Evolutionary conservation across 2,329 filamentous ascomycete species (phyloP).

Genomic region (Thermothelomyces thermophilus): DNA sequence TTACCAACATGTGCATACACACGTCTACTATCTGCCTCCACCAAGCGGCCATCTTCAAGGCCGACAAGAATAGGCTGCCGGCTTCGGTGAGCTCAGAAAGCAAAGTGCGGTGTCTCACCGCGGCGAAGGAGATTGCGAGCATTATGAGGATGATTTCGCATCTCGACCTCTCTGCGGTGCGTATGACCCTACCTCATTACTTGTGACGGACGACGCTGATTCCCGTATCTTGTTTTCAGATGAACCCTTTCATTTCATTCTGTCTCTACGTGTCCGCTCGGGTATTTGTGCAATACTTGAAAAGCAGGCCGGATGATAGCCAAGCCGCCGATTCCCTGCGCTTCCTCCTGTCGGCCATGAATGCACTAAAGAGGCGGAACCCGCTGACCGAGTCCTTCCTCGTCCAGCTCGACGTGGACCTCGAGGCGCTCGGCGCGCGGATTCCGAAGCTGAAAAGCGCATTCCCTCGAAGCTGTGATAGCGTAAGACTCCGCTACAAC

Average conservation of each 20-base stretch:
- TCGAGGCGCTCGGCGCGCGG: constrained; percentile 63
- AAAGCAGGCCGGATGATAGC: constrained; percentile 79
- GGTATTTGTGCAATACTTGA: constrained; percentile 95
- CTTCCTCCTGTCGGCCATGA: constrained; percentile 86
- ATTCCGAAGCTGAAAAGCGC: constrained; percentile 51
- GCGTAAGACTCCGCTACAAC: constrained; percentile 35
- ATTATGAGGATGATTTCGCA: constrained; percentile 96
- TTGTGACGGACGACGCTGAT: constrained; percentile 16
- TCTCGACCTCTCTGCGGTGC: constrained; percentile 73
- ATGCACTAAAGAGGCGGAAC: constrained; percentile 78
- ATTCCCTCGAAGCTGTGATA: constrained; percentile 47
- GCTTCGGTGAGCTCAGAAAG: constrained; percentile 76
- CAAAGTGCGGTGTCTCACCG: constrained; percentile 86
- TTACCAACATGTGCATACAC: constrained; percentile 94
- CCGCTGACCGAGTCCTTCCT: constrained; percentile 92
- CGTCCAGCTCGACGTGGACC: constrained; percentile 85
- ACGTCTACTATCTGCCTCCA: constrained; percentile 97
- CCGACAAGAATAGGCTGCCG: constrained; percentile 78
- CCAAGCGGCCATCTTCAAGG: constrained; percentile 96
- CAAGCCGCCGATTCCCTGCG: constrained; percentile 75
- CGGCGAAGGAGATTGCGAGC: constrained; percentile 85
- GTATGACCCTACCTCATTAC: constrained; percentile 28
- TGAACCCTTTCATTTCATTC: constrained; percentile 94
- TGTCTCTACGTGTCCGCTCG: constrained; percentile 92
- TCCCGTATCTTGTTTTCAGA: constrained; percentile 42